Conservation (phyloP, 2,329 filamentous ascomycete species). For the Coniochaeta sp. region DNA sequence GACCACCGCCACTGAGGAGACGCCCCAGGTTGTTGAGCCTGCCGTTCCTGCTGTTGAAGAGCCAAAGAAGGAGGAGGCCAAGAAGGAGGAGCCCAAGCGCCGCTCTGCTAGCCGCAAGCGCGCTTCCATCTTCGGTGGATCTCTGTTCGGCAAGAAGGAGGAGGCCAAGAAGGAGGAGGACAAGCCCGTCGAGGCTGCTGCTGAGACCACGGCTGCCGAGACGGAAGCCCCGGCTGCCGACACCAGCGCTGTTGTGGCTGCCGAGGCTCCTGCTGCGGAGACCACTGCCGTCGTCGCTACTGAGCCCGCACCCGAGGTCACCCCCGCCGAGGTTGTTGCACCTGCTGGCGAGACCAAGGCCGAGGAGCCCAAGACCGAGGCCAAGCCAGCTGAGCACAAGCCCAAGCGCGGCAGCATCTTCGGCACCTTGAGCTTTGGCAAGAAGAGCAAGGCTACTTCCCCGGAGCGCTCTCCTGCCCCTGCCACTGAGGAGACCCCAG, state of each 20-base stretch:
- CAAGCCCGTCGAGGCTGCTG: conserved; percentile 22
- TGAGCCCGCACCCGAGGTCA: conserved; percentile 22
- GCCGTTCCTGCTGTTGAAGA: conserved; percentile 22
- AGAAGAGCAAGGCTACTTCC: conserved; percentile 45
- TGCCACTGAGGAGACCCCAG: conserved; percentile 33
- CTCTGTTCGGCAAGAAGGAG: conserved; percentile 48
- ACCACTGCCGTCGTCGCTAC: conserved; percentile 18
- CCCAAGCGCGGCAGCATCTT: conserved; percentile 54
- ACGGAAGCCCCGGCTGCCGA: conserved; percentile 18
- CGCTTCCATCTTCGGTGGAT: conserved; percentile 53
- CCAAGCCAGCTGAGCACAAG: conserved; percentile 36
- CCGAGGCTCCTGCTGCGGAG: conserved; percentile 30
- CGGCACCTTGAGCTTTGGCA: conserved; percentile 47
- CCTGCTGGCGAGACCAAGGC: conserved; percentile 17
- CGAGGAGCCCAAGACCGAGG: conserved; percentile 15
- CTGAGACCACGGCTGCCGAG: conserved; percentile 18
- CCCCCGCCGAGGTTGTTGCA: conserved; percentile 24
- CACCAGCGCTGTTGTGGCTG: conserved; percentile 21
- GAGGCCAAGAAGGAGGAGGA: conserved; percentile 29
- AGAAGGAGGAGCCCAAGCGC: conserved; percentile 54
- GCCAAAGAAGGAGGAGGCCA: conserved; percentile 32
- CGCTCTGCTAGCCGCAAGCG: conserved; percentile 61
- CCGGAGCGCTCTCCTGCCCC: conserved; percentile 29
- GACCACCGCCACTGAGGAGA: conserved; percentile 25
- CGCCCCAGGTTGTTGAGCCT: conserved; percentile 21